A percentile compares a stretch with the other conserved stretches of the same genome.
Evolutionary conservation across 495 filamentous ascomycete genomes (phyloP).

Genomic region (Aspergillus ellipticus): DNA sequence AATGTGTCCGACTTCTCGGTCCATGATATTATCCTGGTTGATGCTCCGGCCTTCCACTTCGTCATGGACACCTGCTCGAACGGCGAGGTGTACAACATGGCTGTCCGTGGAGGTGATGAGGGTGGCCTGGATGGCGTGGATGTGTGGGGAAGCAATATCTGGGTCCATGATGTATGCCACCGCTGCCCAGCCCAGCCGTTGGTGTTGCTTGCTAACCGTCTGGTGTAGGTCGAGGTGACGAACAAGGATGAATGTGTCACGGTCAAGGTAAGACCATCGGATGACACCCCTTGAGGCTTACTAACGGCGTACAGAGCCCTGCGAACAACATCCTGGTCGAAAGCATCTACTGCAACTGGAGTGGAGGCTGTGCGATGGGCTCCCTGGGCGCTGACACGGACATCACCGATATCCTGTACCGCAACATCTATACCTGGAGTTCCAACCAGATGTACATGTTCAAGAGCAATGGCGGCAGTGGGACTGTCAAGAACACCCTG

Average conservation of each 20-base stretch:
- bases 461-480: constrained; percentile 56
- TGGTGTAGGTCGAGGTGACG: constrained; percentile 45
- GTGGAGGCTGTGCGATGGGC: constrained; percentile 53
- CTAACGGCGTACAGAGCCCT: constrained; percentile 24
- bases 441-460: constrained; percentile 63
- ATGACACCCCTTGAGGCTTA: no score
- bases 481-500: constrained; percentile 19
- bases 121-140: constrained; percentile 53
- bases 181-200: neutral
- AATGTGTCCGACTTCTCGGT: constrained; percentile 44
- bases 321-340: constrained; percentile 51
- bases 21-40: constrained; percentile 48
- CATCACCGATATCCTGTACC: constrained; percentile 46
- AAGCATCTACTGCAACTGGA: constrained; percentile 57
- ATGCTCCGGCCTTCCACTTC: constrained; percentile 51
- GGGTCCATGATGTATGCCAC: constrained; percentile 47
- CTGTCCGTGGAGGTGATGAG: constrained; percentile 45
- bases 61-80: constrained; percentile 44
- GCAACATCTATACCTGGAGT: constrained; percentile 49
- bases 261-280: constrained; percentile 34
- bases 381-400: constrained; percentile 35
- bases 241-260: constrained; percentile 57
- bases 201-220: constrained; percentile 1
- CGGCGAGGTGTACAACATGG: constrained; percentile 51
- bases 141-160: constrained; percentile 47